Percentiles rank a stretch among this genome's conserved stretches.
These are phyloP conservation scores for Agrocybe pediades DNA, from an alignment of 768 basidiomycete species.

Conservation along the genomic window DNA sequence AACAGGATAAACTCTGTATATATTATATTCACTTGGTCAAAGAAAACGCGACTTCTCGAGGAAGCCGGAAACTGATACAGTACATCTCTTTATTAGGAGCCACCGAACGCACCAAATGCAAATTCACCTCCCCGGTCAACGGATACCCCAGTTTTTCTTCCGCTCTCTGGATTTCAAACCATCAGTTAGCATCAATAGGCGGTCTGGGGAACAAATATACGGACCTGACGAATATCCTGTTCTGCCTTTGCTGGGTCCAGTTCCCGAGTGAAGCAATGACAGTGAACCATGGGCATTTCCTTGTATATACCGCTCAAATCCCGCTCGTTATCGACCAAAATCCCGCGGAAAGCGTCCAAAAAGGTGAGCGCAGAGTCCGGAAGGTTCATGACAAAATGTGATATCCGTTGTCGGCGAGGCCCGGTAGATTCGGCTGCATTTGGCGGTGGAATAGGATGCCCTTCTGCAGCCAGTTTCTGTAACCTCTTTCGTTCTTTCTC, in stretches of 20 bases:
- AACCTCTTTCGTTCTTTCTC: conserved; percentile 39
- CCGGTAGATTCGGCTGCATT: conserved; percentile 12
- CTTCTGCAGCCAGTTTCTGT: conserved; percentile 26
- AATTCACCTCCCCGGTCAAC: conserved; percentile 48
- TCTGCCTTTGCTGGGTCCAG: conserved; percentile 66
- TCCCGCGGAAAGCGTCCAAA: conserved; percentile 84
- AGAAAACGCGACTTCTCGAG: conserved; percentile 38
- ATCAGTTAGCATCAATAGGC: conserved; percentile 14
- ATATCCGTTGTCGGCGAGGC: conserved; percentile 55
- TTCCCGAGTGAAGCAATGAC: conserved; percentile 94
- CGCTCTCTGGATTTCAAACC: conserved; percentile 56
- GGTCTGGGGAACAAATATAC: conserved; percentile 24
- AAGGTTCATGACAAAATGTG: conserved; percentile 98
- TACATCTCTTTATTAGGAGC: conserved; percentile 99
- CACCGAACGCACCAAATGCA: conserved; percentile 88
- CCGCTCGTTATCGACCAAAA: conserved; percentile 42
- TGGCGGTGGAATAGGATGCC: conserved; percentile 10
- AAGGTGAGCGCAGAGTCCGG: conserved; percentile 91
- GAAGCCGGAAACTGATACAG: conserved; percentile 80
- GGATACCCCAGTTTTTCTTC: conserved; percentile 60
- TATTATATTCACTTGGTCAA: conserved; percentile 1
- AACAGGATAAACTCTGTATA: background rate
- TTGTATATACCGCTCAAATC: conserved; percentile 49
- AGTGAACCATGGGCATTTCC: conserved; percentile 90
- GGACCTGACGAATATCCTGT: conserved; percentile 78